Percentiles rank a stretch among this genome's conserved stretches.
These are phyloP conservation scores for Aristolochia californica DNA, from an alignment of 164 flowering plant species.

Conservation along the genomic window DNA sequence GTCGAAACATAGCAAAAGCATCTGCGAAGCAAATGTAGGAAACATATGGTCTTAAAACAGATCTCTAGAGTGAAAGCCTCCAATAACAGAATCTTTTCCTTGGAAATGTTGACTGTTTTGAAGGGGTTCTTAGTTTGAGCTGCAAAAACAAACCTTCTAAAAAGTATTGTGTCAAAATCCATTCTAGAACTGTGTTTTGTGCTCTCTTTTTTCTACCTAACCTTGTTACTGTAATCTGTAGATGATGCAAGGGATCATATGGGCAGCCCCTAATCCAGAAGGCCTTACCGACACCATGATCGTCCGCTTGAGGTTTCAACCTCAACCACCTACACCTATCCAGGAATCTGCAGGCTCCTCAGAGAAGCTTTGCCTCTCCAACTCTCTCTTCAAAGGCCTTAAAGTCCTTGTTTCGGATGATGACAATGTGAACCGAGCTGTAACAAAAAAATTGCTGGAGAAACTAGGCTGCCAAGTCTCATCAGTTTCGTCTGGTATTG, in stretches of 20 bases:
- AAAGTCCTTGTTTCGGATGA: conserved; percentile 61
- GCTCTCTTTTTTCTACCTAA: not conserved
- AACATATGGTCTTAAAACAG: not conserved
- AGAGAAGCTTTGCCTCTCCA: conserved; percentile 29
- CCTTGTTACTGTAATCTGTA: conserved; percentile 18
- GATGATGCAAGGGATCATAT: conserved; percentile 94
- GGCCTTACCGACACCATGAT: conserved; percentile 63
- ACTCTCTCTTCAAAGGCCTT: conserved; percentile 55
- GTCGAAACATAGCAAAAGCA: too few relatives aligned
- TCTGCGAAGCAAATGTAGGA: not conserved
- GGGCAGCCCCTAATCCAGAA: conserved; percentile 51
- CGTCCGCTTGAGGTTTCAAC: conserved; percentile 58
- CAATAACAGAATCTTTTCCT: not conserved
- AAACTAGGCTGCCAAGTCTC: conserved; percentile 77
- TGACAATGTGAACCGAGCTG: conserved; percentile 60
- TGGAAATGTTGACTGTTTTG: not conserved
- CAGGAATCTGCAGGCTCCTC: conserved; percentile 39
- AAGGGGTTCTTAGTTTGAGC: not conserved
- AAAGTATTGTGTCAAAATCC: not conserved
- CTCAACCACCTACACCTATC: conserved; percentile 27
- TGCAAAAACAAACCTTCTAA: not conserved
- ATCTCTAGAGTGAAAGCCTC: not conserved
- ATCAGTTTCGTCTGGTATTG: conserved; percentile 66
- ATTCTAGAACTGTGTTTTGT: not conserved
- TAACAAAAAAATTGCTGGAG: conserved; percentile 72